Conservation (phyloP, 1,284 basidiomycete genomes). For the Earliella scabrosa region DNA sequence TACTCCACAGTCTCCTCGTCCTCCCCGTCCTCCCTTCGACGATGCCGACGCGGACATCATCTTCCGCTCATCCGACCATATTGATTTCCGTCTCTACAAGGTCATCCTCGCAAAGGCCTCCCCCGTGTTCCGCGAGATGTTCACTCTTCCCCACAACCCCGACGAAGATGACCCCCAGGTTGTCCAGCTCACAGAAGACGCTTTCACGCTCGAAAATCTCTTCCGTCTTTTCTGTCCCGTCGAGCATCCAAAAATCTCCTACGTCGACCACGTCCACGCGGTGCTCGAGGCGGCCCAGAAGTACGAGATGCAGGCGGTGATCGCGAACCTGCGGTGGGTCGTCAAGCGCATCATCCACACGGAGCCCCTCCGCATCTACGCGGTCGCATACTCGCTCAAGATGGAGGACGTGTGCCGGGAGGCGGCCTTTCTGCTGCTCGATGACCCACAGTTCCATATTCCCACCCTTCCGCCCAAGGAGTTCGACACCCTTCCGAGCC, state of each 20-base stretch:
- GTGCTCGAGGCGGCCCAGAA: slow-evolving; percentile 26
- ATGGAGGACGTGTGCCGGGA: slow-evolving; percentile 4
- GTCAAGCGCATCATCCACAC: neutral
- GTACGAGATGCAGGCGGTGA: slow-evolving; percentile 20
- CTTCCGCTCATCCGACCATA: slow-evolving; percentile 13
- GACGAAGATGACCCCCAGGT: neutral
- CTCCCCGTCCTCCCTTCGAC: slow-evolving; percentile 10
- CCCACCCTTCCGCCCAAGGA: neutral
- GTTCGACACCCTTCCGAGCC: neutral
- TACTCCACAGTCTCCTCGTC: too few relatives aligned
- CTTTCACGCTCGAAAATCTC: slow-evolving; percentile 50
- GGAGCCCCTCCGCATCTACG: slow-evolving; percentile 15
- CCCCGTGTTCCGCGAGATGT: slow-evolving; percentile 26
- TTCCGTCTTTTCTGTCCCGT: slow-evolving; percentile 44
- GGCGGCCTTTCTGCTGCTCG: slow-evolving; percentile 4
- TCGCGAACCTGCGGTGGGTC: neutral
- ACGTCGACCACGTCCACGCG: slow-evolving; percentile 1
- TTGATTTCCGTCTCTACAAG: slow-evolving; percentile 22
- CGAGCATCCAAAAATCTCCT: slow-evolving; percentile 27
- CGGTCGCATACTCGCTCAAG: slow-evolving; percentile 11
- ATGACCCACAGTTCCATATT: neutral
- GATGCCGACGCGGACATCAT: slow-evolving; percentile 16
- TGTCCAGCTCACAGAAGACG: slow-evolving; percentile 42
- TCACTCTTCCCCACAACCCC: slow-evolving; percentile 32
- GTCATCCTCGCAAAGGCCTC: slow-evolving; percentile 16